Percentiles rank a stretch among this genome's conserved stretches.
phyloP scores from a whole-genome alignment of 169 alveolate genomes.

The Eimeria brunetti region DNA sequence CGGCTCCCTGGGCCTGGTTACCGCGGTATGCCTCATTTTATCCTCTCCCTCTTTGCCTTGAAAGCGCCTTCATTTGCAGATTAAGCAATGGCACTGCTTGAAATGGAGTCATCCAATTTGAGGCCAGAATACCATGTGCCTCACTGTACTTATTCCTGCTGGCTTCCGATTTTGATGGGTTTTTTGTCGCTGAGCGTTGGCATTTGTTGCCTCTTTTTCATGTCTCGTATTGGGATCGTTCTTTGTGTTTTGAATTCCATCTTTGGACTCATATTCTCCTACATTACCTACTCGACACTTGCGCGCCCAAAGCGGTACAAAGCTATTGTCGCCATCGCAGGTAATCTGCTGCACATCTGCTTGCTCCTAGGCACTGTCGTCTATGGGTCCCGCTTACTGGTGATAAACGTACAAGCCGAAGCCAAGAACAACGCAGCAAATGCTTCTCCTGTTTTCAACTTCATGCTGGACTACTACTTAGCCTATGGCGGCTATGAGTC shows the following conservation, averaged over 20 bases:
- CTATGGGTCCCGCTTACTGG: not conserved
- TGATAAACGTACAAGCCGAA: not conserved
- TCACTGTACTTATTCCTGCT: conserved; percentile 9
- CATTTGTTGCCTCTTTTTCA: conserved; percentile 31
- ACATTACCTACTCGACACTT: not conserved
- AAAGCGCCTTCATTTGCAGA: not conserved
- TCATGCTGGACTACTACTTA: not conserved
- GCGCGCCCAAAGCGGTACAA: conserved; percentile 20
- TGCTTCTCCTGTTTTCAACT: not conserved
- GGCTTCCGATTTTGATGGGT: conserved; percentile 25
- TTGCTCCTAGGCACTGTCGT: not conserved
- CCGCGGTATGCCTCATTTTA: not conserved
- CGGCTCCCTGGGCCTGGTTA: not conserved
- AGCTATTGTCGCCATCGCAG: conserved; percentile 8
- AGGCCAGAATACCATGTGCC: conserved; percentile 10
- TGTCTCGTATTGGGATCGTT: not conserved
- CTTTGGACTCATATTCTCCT: not conserved
- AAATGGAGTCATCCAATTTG: not conserved
- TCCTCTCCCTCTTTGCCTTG: no score
- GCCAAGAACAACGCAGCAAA: conserved; percentile 10
- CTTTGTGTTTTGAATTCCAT: not conserved
- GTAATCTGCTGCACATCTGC: not conserved
- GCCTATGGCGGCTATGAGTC: not conserved
- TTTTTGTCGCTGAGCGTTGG: conserved; percentile 32
- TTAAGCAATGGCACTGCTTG: not conserved